Evolutionary conservation across 768 basidiomycete genomes (phyloP).

Genomic region (Hygrophoropsis aurantiaca): DNA sequence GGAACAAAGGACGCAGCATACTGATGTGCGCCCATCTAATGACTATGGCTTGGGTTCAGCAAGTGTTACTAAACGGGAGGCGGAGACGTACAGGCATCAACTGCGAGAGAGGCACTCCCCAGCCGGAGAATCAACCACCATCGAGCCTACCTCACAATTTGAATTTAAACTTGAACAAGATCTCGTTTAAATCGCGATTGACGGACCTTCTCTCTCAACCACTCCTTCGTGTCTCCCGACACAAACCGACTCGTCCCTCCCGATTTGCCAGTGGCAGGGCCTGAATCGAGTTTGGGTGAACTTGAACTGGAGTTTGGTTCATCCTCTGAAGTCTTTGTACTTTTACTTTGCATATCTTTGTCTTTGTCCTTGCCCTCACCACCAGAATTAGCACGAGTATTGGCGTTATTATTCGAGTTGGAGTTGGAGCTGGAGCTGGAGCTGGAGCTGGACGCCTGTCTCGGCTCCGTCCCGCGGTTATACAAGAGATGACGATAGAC

Average conservation of each 20-base stretch:
- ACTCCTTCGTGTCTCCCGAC: conserved; percentile 4
- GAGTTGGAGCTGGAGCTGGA: too few species aligned
- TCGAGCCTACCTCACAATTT: conserved; percentile 45
- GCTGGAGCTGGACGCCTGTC: conserved; percentile 39
- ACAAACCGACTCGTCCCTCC: neutral
- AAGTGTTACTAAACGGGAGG: conserved; percentile 3
- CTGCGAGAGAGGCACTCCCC: conserved; percentile 54
- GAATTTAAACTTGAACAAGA: conserved; percentile 2
- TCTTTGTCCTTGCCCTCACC: conserved; percentile 9
- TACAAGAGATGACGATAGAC: conserved; percentile 83
- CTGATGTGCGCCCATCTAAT: conserved; percentile 78
- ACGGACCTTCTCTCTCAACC: conserved; percentile 27
- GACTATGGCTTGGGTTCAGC: conserved; percentile 40
- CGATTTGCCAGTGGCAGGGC: neutral
- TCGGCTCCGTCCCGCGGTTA: conserved; percentile 71
- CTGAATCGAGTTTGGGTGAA: neutral
- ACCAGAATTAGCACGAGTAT: too few species aligned
- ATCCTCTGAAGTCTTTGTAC: too few species aligned
- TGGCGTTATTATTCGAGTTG: too few species aligned
- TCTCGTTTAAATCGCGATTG: neutral
- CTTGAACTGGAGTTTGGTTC: neutral
- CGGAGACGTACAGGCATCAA: conserved; percentile 68
- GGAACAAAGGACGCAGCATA: conserved; percentile 33
- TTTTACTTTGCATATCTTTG: too few species aligned
- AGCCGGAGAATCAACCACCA: conserved; percentile 62